Base-by-base conservation (phyloP, 306 rosid genomes). In the Lagenaria siceraria region DNA sequence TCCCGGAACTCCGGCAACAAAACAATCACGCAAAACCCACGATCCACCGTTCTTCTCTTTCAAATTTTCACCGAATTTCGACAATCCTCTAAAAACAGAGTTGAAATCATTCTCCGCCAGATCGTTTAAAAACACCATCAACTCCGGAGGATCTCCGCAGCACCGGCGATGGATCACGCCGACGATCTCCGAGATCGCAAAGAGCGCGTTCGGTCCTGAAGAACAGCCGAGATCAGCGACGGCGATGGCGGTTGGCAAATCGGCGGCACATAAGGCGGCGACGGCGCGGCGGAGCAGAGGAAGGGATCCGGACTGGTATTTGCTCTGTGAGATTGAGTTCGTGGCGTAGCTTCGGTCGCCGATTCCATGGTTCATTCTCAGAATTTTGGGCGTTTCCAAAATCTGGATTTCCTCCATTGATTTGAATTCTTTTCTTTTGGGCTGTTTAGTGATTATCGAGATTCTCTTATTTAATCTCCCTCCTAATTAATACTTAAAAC, bases 31-130 rank as follows among this genome's bases (percentile, higher is more conserved):
- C 1, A 55, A 5, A 1, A 2, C 60, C 24, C 5, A 54, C 11
- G 13, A 22, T 27, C 17, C 82, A 56, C 13, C 3, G 6, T 11
- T 75, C 72, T 53, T 73, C n/a, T 18, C 27, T 17, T 12, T 52
- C 24, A 1, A 76, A 51, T 4, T 61, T 64, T 77, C 46, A 29
- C 72, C 21, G 69, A 88, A 86, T 5, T 65, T 59, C 2, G 90
- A 83, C 14, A 86, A 60, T 4, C 77, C 75, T 54, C 22, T 53
- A 29, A 88, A 84, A 3, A 88, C 29, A 0, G 79, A 59, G 52
- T 87, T 87, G 82, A 87, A 90, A 78, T 90, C 95, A 14, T 87
- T 90, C 19, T 29, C 78, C 6, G 79, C 85, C 9, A 90, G 81
- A 79, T 87, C 90, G 25, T 90, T 90, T 7, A 88, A 52, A 40